phyloP scores from a whole-genome alignment of 2,329 filamentous ascomycete species.

The Beauveria scarabaeidicola region DNA sequence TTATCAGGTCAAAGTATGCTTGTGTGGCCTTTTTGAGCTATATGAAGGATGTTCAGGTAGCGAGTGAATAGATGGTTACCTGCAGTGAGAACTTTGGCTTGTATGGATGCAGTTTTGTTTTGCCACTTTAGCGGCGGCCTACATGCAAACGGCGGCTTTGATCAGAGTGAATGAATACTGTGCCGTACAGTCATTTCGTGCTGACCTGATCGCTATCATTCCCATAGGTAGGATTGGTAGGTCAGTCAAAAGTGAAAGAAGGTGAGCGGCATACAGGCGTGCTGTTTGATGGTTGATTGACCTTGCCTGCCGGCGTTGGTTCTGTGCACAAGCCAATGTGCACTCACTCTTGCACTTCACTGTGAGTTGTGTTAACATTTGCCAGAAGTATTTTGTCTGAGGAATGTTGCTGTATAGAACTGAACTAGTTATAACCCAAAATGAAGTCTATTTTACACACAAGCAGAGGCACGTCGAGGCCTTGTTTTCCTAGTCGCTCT shows the following conservation, averaged over 20 bases:
- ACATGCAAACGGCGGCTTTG: not conserved
- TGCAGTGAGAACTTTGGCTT: not conserved
- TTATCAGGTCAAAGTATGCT: too few relatives aligned
- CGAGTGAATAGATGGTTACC: not conserved
- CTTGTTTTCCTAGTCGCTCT: conserved; percentile 17
- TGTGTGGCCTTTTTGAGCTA: not conserved
- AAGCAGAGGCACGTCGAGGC: conserved; percentile 5
- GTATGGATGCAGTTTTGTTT: not conserved
- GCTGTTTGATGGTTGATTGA: not conserved
- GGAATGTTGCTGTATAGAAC: not conserved
- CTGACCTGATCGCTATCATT: not conserved
- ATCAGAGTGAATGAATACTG: not conserved
- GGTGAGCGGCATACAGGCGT: not conserved
- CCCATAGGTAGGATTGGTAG: conserved; percentile 14
- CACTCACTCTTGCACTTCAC: not conserved
- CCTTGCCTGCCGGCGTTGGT: not conserved
- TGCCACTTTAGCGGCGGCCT: not conserved
- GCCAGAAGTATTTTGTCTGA: not conserved
- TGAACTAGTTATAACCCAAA: conserved; percentile 1
- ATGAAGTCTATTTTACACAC: conserved; percentile 13
- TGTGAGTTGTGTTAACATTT: not conserved
- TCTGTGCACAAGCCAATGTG: not conserved
- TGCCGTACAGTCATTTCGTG: not conserved
- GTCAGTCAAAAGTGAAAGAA: conserved; percentile 4
- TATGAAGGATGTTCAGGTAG: too few relatives aligned